Evolutionary conservation across 2,329 filamentous ascomycete species (phyloP).

Genomic region (Penicillium sp.): DNA sequence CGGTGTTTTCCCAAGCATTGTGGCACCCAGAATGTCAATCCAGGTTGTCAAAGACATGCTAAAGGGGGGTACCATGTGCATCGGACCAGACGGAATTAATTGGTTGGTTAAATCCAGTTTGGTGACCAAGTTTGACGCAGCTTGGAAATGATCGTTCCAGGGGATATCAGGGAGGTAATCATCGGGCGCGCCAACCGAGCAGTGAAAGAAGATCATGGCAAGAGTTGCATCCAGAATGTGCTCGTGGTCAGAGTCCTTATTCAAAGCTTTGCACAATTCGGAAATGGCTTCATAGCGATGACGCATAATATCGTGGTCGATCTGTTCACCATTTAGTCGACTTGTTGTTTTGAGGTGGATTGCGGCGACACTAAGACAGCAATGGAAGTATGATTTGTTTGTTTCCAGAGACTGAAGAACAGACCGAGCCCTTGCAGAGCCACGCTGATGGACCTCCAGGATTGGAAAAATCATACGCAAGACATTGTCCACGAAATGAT

Average conservation of each 20-base stretch:
- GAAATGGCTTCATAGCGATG: slow-evolving; percentile 87
- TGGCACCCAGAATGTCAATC: slow-evolving; percentile 96
- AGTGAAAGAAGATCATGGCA: slow-evolving; percentile 95
- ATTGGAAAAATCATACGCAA: slow-evolving; percentile 88
- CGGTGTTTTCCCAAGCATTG: slow-evolving; percentile 82
- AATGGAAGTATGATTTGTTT: slow-evolving; percentile 93
- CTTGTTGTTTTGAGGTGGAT: slow-evolving; percentile 83
- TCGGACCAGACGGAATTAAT: slow-evolving; percentile 60
- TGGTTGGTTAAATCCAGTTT: slow-evolving; percentile 75
- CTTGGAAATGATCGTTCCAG: slow-evolving; percentile 97
- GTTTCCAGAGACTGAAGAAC: slow-evolving; percentile 83
- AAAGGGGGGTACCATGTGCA: slow-evolving; percentile 70
- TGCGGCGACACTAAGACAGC: slow-evolving; percentile 88
- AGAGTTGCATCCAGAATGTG: slow-evolving; percentile 90
- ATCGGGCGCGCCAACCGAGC: slow-evolving; percentile 80
- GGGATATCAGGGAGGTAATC: slow-evolving; percentile 86
- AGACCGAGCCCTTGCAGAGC: slow-evolving; percentile 74
- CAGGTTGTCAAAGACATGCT: slow-evolving; percentile 87
- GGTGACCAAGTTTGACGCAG: slow-evolving; percentile 77
- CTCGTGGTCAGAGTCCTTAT: slow-evolving; percentile 75
- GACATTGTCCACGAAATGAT: slow-evolving; percentile 87
- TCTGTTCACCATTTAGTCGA: slow-evolving; percentile 64
- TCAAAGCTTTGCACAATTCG: slow-evolving; percentile 77
- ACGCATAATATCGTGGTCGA: slow-evolving; percentile 88
- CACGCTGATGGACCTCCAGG: slow-evolving; percentile 83